Evolutionary conservation across 192 early-diverging fungal genomes (phyloP), one percentile per base, ranked within the genome.

Genomic region (Backusella morwellensis): DNA sequence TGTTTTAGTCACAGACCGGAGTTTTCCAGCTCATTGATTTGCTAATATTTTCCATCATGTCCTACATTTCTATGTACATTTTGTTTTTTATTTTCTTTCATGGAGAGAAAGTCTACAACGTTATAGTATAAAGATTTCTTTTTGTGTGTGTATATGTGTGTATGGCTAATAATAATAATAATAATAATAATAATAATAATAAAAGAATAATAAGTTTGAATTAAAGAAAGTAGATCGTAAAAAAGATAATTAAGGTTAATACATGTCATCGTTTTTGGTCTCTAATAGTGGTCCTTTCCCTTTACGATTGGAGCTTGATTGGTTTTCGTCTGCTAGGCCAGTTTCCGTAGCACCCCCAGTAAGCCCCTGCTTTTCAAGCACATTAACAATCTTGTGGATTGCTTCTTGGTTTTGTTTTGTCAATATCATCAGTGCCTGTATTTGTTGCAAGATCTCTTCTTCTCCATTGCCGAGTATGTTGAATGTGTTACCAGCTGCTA

Each of bases 351-450:
- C 23, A 59, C 9, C 56, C 7, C 26, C 9, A 4, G 56, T 29
- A 23, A 63, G 26, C 12, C 56, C 56, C 42, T 73, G 17, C 63
- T 19, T 17, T 38, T 81, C 76, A 11, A 81, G 73, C 14, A 70
- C 34, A 14, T 59, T 52, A 15, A 81, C n/a, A 35, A 81, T 81
- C 40, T 70, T 23, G 15, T 81, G 44, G 38, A 81, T 81, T 0
- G 80, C 72, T 35, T 29, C n/a, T 50, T 81, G 80, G 35, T 81
- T 81, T 50, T 81, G 80, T 29, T 42, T 54, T 32, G 76, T 78
- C 26, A 77, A 21, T 5, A 69, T 69, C 15, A 70, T 34, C 9
- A 81, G 67, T n/a, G 35, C 56, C 19, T 77, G 66, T 34, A 81
- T 34, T 38, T 81, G 80, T n/a, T 78, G 72, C 21, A 72, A 52